Evolutionary conservation across 305 asterid genomes (phyloP).

Genomic region (Salvia sclarea): DNA sequence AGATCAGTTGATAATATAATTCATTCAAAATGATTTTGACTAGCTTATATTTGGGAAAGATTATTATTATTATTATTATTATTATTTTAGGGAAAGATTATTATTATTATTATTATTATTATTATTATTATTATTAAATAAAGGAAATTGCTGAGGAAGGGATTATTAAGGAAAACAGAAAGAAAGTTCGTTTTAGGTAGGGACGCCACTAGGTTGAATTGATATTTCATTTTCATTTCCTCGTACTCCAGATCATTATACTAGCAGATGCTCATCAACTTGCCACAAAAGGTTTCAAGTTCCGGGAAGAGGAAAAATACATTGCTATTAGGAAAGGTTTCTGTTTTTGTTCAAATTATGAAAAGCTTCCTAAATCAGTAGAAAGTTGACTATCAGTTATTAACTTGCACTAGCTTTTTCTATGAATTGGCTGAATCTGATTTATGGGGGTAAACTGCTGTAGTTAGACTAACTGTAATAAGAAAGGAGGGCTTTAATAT

Average conservation of each 20-base stretch:
- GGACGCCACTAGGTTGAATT: conserved; percentile 12
- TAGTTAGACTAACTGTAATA: too few species aligned
- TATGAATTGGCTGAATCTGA: too few species aligned
- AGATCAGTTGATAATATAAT: neutral
- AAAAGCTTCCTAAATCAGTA: neutral
- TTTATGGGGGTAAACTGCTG: too few species aligned
- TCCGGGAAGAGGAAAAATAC: conserved; percentile 12
- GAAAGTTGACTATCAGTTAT: neutral
- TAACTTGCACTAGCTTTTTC: too few species aligned
- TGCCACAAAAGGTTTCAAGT: neutral
- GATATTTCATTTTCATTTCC: too few species aligned
- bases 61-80: too few species aligned
- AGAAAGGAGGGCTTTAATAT: too few species aligned
- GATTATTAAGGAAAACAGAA: neutral
- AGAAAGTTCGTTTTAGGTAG: neutral
- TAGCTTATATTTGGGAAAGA: neutral
- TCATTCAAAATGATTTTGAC: neutral
- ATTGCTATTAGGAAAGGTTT: neutral
- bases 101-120: too few species aligned
- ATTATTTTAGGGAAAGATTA: too few species aligned
- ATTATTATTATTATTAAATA: too few species aligned
- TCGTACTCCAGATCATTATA: neutral
- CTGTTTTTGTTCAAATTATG: neutral
- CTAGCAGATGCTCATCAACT: neutral
- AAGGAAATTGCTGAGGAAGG: neutral